phyloP scores from a whole-genome alignment of 2,329 filamentous ascomycete genomes.

The Claviceps quebecensis region DNA sequence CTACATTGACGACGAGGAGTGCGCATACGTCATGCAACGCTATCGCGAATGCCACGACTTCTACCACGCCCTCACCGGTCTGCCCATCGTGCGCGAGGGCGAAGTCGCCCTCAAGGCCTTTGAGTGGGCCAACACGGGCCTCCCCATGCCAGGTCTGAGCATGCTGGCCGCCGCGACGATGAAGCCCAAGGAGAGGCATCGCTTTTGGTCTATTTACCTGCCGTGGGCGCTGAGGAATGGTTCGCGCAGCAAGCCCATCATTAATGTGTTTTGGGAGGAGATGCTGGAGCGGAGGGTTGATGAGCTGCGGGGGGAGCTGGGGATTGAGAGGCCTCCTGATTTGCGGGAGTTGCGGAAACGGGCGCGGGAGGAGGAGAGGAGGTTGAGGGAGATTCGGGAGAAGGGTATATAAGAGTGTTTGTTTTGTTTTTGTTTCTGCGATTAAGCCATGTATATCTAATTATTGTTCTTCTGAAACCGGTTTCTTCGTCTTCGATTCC shows the following conservation, averaged over 20 bases:
- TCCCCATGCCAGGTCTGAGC: constrained; percentile 90
- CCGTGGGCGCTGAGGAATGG: constrained; percentile 90
- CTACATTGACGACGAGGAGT: constrained; percentile 90
- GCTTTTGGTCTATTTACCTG: constrained; percentile 63
- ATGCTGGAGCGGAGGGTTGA: constrained; percentile 72
- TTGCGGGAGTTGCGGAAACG: constrained; percentile 61
- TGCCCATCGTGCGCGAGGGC: constrained; percentile 86
- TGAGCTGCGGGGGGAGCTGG: constrained; percentile 57
- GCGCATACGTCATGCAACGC: constrained; percentile 95
- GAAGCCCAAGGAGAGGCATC: constrained; percentile 63
- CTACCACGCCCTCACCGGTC: constrained; percentile 83
- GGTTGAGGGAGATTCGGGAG: constrained; percentile 33
- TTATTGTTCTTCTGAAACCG: not conserved
- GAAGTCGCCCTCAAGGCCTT: constrained; percentile 97
- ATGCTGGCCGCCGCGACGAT: constrained; percentile 75
- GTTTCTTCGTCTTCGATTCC: too few relatives aligned
- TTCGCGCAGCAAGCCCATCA: constrained; percentile 59
- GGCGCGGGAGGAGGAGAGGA: constrained; percentile 55
- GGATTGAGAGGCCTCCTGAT: constrained; percentile 81
- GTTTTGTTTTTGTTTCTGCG: not conserved
- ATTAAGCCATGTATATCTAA: not conserved
- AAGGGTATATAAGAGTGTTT: not conserved
- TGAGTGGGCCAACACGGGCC: constrained; percentile 84
- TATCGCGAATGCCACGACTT: constrained; percentile 98
- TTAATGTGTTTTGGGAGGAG: constrained; percentile 98